Conservation (phyloP, 164 flowering plant species). For the Magnolia kwangsiensis region DNA sequence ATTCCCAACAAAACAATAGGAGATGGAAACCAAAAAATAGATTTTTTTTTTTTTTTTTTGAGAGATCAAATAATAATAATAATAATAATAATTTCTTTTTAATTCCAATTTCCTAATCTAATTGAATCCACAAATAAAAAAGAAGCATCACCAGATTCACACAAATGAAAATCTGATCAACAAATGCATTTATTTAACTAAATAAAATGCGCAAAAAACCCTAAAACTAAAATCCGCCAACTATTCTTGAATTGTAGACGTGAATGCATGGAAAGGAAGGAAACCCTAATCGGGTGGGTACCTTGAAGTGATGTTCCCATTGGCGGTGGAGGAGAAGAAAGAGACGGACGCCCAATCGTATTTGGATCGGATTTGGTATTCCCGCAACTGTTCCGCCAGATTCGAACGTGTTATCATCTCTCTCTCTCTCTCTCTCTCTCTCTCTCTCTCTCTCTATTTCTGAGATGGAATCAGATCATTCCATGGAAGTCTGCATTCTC, state of each 20-base stretch:
- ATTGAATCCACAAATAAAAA: not conserved
- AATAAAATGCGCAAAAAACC: not conserved
- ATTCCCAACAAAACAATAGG: not conserved
- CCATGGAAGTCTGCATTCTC: not conserved
- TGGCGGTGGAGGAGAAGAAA: conserved; percentile 74
- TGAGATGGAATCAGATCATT: not conserved
- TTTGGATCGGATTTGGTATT: conserved; percentile 94
- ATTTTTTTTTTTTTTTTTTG: too few species aligned
- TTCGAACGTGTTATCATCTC: conserved; percentile 88
- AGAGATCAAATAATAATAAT: too few species aligned
- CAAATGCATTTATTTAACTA: too few species aligned
- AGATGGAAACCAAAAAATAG: not conserved
- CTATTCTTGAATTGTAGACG: not conserved
- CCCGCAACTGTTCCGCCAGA: conserved; percentile 84
- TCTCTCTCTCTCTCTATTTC: not conserved
- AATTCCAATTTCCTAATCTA: not conserved
- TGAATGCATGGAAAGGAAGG: not conserved
- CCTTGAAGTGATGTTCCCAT: conserved; percentile 53
- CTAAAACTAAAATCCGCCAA: not conserved
- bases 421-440: conserved; percentile 11
- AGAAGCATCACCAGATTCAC: not conserved
- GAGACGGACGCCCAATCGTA: conserved; percentile 91
- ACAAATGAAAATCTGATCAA: not conserved
- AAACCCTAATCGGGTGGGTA: conserved; percentile 15
- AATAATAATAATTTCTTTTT: not conserved